A percentile compares a stretch with the other conserved stretches of the same genome.
Conservation (phyloP, 2,329 filamentous ascomycete species). For the Monilinia fructicola region DNA sequence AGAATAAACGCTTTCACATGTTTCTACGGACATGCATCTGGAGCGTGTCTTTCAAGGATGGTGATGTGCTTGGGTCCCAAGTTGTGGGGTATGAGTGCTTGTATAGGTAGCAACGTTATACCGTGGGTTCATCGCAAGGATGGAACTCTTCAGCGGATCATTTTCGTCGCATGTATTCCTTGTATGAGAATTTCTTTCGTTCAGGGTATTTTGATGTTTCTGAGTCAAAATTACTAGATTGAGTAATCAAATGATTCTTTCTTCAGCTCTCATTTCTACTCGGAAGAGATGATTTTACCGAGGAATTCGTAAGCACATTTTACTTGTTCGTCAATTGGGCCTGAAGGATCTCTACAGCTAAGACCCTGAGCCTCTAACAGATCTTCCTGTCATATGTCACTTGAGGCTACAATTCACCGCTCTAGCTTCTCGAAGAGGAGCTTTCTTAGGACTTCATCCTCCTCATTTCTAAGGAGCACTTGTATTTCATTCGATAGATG, state of each 20-base stretch:
- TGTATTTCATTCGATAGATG: too few relatives aligned
- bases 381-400: too few relatives aligned
- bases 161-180: neutral
- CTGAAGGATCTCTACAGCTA: too few relatives aligned
- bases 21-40: neutral
- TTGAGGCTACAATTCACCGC: slow-evolving; percentile 9
- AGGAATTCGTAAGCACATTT: neutral
- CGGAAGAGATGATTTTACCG: neutral
- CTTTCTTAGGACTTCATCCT: too few relatives aligned
- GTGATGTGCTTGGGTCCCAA: too few relatives aligned
- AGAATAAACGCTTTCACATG: neutral
- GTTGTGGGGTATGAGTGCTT: neutral
- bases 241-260: neutral
- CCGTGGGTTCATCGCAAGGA: neutral
- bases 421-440: slow-evolving; percentile 27
- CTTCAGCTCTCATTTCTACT: neutral
- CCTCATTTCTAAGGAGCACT: too few relatives aligned
- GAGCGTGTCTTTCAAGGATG: neutral
- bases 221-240: neutral
- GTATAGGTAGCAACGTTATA: neutral
- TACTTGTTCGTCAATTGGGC: neutral
- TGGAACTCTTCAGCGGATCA: neutral
- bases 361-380: too few relatives aligned
- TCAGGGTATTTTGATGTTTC: neutral
- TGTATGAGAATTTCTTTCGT: neutral